phyloP scores from a whole-genome alignment of 257 asterid genomes.

The Primulina huaijiensis region DNA sequence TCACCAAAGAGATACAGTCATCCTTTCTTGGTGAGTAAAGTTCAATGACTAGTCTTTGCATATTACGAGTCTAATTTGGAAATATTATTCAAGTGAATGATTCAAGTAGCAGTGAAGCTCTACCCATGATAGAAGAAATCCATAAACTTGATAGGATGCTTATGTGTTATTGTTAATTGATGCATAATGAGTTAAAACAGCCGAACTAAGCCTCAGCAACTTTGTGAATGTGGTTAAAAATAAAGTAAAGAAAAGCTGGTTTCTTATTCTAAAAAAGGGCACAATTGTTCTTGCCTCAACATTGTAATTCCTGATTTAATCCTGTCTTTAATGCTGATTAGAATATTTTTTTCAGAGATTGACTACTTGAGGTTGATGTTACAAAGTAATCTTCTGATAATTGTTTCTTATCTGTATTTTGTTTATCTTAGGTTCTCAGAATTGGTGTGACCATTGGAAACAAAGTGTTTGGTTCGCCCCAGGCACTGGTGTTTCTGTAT shows the following conservation, averaged over 20 bases:
- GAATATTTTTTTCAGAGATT: not conserved
- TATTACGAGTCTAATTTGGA: conserved; percentile 10
- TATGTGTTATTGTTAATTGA: not conserved
- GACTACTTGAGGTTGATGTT: conserved; percentile 5
- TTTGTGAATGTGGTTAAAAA: not conserved
- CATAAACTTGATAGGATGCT: conserved; percentile 5
- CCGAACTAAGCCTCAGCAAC: not conserved
- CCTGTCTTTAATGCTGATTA: not conserved
- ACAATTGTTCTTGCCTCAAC: not conserved
- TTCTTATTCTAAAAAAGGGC: not conserved
- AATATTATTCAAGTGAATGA: not conserved
- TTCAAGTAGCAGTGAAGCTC: not conserved
- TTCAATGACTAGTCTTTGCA: conserved; percentile 5
- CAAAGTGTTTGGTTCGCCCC: conserved; percentile 87
- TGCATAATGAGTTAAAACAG: no score
- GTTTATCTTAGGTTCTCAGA: conserved; percentile 45
- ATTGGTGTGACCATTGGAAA: conserved; percentile 99
- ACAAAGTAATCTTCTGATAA: conserved; percentile 1
- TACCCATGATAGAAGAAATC: not conserved
- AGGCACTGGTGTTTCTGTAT: conserved; percentile 47
- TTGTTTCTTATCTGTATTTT: conserved; percentile 14
- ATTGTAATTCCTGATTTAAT: not conserved
- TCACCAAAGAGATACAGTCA: conserved; percentile 31
- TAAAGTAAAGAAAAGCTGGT: not conserved
- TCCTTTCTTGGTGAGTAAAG: conserved; percentile 45